Evolutionary conservation across 345 rosid species (phyloP), one percentile per base, ranked within the genome.

Genomic region (Lenwebbia sp.): DNA sequence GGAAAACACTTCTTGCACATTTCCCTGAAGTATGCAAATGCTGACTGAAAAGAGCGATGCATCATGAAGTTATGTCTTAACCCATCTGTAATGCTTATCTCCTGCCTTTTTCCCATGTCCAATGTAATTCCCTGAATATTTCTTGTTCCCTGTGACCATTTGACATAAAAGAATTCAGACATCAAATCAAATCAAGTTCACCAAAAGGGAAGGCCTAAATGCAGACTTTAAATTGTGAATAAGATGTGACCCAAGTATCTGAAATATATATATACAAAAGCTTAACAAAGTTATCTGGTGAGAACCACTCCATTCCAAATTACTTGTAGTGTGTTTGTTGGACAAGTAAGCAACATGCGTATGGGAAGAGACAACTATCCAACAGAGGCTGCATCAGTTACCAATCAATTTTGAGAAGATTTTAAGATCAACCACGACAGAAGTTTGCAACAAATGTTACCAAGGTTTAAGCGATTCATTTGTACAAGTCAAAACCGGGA

Each of bases 91-190:
- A 58, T 84, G 74, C 37, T 53, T 13, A 7, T 21, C 14, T 5
- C 47, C 53, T 89, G 85, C 85, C 86, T 87, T 58, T 76, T 89
- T 82, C 56, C 83, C 41, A 89, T 88, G 87, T 92, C 94, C 25
- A 92, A 65, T 21, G 89, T 85, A 8, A 93, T 91, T 54, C 96
- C 96, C 88, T 19, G 92, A 75, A 91, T 89, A 56, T 75, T 54
- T 62, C 70, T 4, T 78, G 93, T 90, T 88, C 94, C 95, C 96
- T 94, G 84, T 57, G 26, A 57, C 10, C 40, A 78, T 47, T 26
- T 1, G 33, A 58, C 2, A 0, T 0, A 26, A 4, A 44, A 30
- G 10, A 6, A 2, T 33, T 47, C 85, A 22, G 70, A 83, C 60
- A 26, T 0, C 11, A 83, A 83, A 37, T 62, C 75, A 62, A 62